A percentile compares a stretch with the other conserved stretches of the same genome.
Conservation (phyloP, 306 rosid species). For the Datisca glomerata region DNA sequence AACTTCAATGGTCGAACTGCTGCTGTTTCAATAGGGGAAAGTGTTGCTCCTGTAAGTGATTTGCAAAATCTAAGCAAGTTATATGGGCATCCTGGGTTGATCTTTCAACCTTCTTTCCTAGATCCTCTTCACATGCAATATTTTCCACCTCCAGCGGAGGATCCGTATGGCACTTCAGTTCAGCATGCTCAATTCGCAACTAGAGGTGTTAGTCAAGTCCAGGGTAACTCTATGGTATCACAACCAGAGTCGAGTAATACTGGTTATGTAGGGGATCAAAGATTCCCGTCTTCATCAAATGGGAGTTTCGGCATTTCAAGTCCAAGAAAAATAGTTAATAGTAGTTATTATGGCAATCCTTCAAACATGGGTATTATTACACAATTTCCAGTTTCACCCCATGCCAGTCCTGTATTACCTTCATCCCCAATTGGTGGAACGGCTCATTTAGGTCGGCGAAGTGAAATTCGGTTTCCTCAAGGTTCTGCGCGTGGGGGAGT, state of each 20-base stretch:
- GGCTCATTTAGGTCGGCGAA: slow-evolving; percentile 17
- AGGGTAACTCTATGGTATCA: slow-evolving; percentile 11
- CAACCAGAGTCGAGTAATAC: slow-evolving; percentile 19
- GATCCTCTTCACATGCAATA: slow-evolving; percentile 34
- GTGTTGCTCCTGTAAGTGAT: slow-evolving; percentile 26
- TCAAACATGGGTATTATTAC: slow-evolving; percentile 21
- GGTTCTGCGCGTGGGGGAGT: slow-evolving; percentile 23
- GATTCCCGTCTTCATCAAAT: slow-evolving; percentile 20
- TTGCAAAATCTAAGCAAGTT: slow-evolving; percentile 28
- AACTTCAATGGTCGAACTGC: slow-evolving; percentile 27
- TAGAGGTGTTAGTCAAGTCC: slow-evolving; percentile 19
- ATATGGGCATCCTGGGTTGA: slow-evolving; percentile 36
- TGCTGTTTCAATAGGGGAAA: slow-evolving; percentile 26
- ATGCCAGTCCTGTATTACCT: slow-evolving; percentile 33
- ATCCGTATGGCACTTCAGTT: slow-evolving; percentile 25
- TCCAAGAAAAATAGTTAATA: slow-evolving; percentile 22
- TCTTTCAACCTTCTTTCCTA: slow-evolving; percentile 32
- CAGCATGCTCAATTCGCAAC: slow-evolving; percentile 24
- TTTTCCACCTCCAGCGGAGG: slow-evolving; percentile 25
- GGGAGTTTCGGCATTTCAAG: slow-evolving; percentile 19
- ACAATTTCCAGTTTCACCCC: slow-evolving; percentile 34
- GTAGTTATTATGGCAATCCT: slow-evolving; percentile 23
- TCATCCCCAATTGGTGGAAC: slow-evolving; percentile 34
- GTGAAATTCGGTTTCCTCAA: slow-evolving; percentile 29
- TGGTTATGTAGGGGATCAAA: slow-evolving; percentile 18